Conservation (phyloP, 768 basidiomycete species). For the Kondoa malvinella region DNA sequence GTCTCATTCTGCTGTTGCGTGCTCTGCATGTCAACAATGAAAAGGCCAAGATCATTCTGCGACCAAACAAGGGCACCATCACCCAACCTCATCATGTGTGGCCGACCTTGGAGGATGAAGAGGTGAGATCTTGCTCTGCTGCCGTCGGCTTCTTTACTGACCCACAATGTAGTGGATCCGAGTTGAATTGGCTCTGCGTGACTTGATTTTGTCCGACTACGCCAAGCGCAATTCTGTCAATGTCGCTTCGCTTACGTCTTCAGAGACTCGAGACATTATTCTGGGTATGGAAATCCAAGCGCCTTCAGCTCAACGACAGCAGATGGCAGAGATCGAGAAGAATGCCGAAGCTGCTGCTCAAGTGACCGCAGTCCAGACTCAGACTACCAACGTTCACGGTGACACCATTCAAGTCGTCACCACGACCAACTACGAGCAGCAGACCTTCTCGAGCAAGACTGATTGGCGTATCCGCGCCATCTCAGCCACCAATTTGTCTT, state of each 20-base stretch:
- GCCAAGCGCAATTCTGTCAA: slow-evolving; percentile 96
- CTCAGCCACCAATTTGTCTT: slow-evolving; percentile 83
- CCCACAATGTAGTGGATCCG: slow-evolving; percentile 55
- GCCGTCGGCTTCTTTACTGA: neutral
- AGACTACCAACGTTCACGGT: slow-evolving; percentile 94
- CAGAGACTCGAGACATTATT: slow-evolving; percentile 95
- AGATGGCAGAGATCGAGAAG: slow-evolving; percentile 98
- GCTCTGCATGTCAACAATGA: slow-evolving; percentile 98
- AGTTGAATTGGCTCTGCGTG: slow-evolving; percentile 96
- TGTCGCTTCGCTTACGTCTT: slow-evolving; percentile 87
- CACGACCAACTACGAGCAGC: slow-evolving; percentile 94
- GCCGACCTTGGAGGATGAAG: slow-evolving; percentile 80
- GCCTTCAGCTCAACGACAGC: slow-evolving; percentile 80
- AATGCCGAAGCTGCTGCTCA: slow-evolving; percentile 82
- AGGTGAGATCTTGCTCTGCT: slow-evolving; percentile 28
- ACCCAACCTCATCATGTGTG: slow-evolving; percentile 97
- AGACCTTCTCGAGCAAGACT: slow-evolving; percentile 97
- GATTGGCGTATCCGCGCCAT: slow-evolving; percentile 99
- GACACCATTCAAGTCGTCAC: slow-evolving; percentile 90
- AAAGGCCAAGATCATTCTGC: slow-evolving; percentile 95
- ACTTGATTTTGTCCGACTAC: slow-evolving; percentile 83
- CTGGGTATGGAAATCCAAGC: slow-evolving; percentile 96
- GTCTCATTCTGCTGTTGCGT: slow-evolving; percentile 87
- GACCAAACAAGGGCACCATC: slow-evolving; percentile 90
- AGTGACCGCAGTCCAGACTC: slow-evolving; percentile 92